A percentile compares a stretch with the other conserved stretches of the same genome.
Conservation (phyloP, 2,329 filamentous ascomycete species). For the Leptographium flavum region DNA sequence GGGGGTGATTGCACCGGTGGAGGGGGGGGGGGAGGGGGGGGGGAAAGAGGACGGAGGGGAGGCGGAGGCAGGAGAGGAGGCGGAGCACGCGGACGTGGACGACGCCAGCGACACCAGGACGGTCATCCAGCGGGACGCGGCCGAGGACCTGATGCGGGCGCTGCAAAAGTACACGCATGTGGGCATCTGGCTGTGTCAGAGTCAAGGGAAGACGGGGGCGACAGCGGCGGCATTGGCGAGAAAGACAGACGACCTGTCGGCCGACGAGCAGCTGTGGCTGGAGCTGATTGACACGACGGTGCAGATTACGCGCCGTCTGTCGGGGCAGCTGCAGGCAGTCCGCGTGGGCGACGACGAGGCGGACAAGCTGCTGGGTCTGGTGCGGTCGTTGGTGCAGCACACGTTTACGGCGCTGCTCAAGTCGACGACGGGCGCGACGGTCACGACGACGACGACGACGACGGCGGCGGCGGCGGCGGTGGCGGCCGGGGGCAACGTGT, state of each 20-base stretch:
- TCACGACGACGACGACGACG: constrained; percentile 43
- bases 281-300: constrained; percentile 46
- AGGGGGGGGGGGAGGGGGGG: constrained; percentile 22
- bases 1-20: constrained; percentile 43
- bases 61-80: background rate
- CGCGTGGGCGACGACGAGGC: constrained; percentile 24
- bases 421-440: constrained; percentile 31
- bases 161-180: constrained; percentile 85
- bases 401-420: constrained; percentile 78
- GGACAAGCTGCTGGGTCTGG: constrained; percentile 46
- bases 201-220: constrained; percentile 49
- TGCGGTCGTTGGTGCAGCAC: constrained; percentile 74
- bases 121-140: constrained; percentile 31
- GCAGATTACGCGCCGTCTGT: constrained; percentile 49
- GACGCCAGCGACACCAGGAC: constrained; percentile 1
- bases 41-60: background rate
- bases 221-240: constrained; percentile 14
- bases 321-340: constrained; percentile 32
- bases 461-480: background rate
- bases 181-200: constrained; percentile 89
- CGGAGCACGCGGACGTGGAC: background rate
- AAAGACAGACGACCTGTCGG: constrained; percentile 32
- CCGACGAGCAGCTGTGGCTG: constrained; percentile 45
- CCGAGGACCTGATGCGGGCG: constrained; percentile 59
- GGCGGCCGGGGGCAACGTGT: constrained; percentile 38